Percentiles rank a stretch among this genome's conserved stretches.
phyloP scores from a whole-genome alignment of 495 filamentous ascomycete species.

The Penicillium lividum region DNA sequence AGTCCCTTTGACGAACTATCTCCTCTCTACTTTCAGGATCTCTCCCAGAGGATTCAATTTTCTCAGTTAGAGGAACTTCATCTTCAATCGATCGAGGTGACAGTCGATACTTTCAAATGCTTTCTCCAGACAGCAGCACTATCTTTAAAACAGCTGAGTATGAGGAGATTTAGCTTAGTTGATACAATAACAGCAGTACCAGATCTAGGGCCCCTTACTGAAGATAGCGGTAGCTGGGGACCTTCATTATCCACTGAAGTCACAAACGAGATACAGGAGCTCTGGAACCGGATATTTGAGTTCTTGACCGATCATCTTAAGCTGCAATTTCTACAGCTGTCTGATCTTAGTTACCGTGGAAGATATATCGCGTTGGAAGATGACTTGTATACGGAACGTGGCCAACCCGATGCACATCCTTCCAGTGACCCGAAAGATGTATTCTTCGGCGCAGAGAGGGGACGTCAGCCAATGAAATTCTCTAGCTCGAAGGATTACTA shows the following conservation, averaged over 20 bases:
- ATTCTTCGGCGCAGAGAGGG: no score
- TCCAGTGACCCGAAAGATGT: not conserved
- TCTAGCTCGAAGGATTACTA: not conserved
- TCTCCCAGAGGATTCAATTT: slow-evolving; percentile 8
- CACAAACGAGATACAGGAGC: slow-evolving; percentile 2
- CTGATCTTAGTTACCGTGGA: slow-evolving; percentile 5
- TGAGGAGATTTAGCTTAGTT: slow-evolving; percentile 1
- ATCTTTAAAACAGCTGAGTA: slow-evolving; percentile 5
- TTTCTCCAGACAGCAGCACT: slow-evolving; percentile 11
- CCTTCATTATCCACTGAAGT: slow-evolving; percentile 5
- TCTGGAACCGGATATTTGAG: slow-evolving; percentile 5
- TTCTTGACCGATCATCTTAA: slow-evolving; percentile 3
- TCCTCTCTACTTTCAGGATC: slow-evolving; percentile 10
- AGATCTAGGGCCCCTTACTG: slow-evolving; percentile 6
- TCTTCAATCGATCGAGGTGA: slow-evolving; percentile 12
- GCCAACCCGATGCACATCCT: slow-evolving; percentile 5
- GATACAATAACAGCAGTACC: slow-evolving; percentile 3
- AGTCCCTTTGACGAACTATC: slow-evolving; percentile 8
- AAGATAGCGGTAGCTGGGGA: slow-evolving; percentile 2
- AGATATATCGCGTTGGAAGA: slow-evolving; percentile 1
- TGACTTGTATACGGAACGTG: slow-evolving; percentile 7
- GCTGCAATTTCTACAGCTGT: slow-evolving; percentile 2
- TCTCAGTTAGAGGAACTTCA: slow-evolving; percentile 10
- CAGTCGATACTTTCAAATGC: slow-evolving; percentile 1
- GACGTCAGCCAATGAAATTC: no score